Base-by-base conservation (phyloP, 352 stramenopile genomes). In the Phytophthora syringae region DNA sequence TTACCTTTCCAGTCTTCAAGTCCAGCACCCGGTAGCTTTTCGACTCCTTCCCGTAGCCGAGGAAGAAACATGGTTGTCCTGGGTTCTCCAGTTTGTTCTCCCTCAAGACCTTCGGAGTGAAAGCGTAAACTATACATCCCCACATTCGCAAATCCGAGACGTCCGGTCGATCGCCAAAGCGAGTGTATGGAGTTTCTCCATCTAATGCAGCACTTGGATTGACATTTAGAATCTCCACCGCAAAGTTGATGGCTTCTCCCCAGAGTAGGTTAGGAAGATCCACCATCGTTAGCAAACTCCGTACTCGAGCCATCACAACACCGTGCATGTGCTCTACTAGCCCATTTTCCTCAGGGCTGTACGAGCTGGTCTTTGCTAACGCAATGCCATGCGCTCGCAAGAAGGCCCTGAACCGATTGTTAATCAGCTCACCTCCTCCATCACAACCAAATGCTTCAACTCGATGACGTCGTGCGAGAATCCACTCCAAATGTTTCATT, bases 71-170 rank as follows among this genome's bases (percentile, higher is more conserved):
- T 10, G 57, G 48, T 24, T 66, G 15, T 0, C 28, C 32, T 2
- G 55, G 45, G 27, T 64, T 54, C 18, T 56, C 45, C 18, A 27
- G 9, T 20, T 40, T 60, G 20, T 67, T 57, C 40, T 67, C 44
- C 11, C 50, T 51, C 37, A 62, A 43, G 1, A 63, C 24, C 25
- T 62, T 68, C 2, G 24, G 25, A 6, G 52, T 53, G 16, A 68
- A 57, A 12, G 20, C 7, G 11, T 27, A 60, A 3, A 44, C 50
- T 18, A 50, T 37, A 51, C 50, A 51, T 3, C 50, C 49, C 50
- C 42, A 66, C n/a, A 27, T 53, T 4, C 16, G 30, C 2, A 66
- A 28, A 0, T 30, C 13, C 0, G 44, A 63, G 0, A 55, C 9
- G 27, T 67, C 51, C 2, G 50, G 32, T 6, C n/a, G n/a, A n/a